phyloP scores from a whole-genome alignment of 2,329 filamentous ascomycete genomes.

The Emericellopsis atlantica region DNA sequence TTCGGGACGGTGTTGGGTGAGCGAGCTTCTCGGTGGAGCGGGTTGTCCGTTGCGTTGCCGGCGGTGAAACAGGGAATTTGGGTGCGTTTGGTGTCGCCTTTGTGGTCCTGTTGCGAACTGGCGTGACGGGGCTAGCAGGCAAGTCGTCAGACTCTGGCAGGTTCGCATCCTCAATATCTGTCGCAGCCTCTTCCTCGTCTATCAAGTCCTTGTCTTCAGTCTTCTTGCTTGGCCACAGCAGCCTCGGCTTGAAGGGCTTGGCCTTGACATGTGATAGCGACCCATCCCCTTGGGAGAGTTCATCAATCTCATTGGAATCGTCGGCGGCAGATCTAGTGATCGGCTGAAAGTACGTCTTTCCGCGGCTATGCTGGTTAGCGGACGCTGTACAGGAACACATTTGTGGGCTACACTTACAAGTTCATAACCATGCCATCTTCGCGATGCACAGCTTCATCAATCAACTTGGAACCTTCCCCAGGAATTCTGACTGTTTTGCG shows the following conservation, averaged over 20 bases:
- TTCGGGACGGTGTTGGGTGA: conserved; percentile 23
- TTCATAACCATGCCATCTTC: conserved; percentile 64
- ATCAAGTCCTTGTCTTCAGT: conserved; percentile 25
- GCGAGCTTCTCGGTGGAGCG: conserved; percentile 39
- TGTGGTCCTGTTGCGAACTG: conserved; percentile 16
- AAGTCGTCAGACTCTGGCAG: conserved; percentile 14
- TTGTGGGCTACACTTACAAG: conserved; percentile 48
- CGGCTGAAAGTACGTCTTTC: conserved; percentile 67
- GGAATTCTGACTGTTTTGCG: conserved; percentile 40
- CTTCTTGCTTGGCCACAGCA: conserved; percentile 51
- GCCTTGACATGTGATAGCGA: conserved; percentile 36
- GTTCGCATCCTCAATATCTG: conserved; percentile 42
- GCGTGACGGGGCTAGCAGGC: conserved; percentile 18
- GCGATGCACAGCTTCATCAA: conserved; percentile 51
- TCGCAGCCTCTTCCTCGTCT: conserved; percentile 43
- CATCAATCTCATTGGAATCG: conserved; percentile 19
- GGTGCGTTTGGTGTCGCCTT: conserved; percentile 39
- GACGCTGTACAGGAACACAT: conserved; percentile 2
- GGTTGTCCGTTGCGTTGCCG: conserved; percentile 47
- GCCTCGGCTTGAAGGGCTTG: conserved; percentile 57
- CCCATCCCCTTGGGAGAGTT: conserved; percentile 12
- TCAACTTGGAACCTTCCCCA: conserved; percentile 42
- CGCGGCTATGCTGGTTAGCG: conserved; percentile 44
- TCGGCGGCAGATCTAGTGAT: conserved; percentile 5
- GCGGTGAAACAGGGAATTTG: conserved; percentile 47